phyloP scores from a whole-genome alignment of 2,329 filamentous ascomycete genomes.

The Xylaria hypoxylon region DNA sequence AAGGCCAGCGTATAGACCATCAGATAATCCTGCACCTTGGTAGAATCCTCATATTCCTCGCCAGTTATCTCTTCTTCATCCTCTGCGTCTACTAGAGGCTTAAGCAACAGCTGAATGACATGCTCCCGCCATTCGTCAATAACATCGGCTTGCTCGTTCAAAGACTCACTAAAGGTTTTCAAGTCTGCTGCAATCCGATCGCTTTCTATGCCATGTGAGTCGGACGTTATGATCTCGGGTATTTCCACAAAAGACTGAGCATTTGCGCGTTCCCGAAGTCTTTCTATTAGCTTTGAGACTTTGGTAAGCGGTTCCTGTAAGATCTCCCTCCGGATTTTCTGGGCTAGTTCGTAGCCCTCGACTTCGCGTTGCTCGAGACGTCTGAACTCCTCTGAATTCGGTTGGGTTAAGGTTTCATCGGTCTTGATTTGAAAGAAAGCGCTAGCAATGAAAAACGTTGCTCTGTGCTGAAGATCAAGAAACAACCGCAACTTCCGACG shows the following conservation, averaged over 20 bases:
- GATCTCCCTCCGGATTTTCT: constrained; percentile 80
- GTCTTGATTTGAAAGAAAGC: constrained; percentile 86
- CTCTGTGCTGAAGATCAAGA: constrained; percentile 84
- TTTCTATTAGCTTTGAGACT: constrained; percentile 72
- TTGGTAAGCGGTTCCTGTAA: constrained; percentile 68
- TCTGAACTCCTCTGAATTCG: constrained; percentile 75
- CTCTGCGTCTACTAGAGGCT: constrained; percentile 86
- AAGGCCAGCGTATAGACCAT: constrained; percentile 87
- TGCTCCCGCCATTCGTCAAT: constrained; percentile 81
- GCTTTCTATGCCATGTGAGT: constrained; percentile 77
- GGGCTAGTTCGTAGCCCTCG: constrained; percentile 81
- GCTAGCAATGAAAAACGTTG: constrained; percentile 86
- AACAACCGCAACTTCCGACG: constrained; percentile 76
- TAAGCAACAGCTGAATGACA: constrained; percentile 77
- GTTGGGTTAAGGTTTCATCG: constrained; percentile 70
- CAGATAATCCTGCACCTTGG: constrained; percentile 87
- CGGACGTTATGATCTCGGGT: constrained; percentile 66
- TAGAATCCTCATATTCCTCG: constrained; percentile 89
- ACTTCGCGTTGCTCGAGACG: constrained; percentile 77
- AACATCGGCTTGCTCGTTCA: constrained; percentile 78
- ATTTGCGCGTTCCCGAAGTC: constrained; percentile 65
- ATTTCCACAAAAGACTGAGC: constrained; percentile 71
- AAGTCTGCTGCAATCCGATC: constrained; percentile 72
- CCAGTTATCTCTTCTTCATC: constrained; percentile 79
- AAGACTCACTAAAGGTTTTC: constrained; percentile 70